Evolutionary conservation across 768 basidiomycete genomes (phyloP).

Genomic region (Lactarius hengduanensis): DNA sequence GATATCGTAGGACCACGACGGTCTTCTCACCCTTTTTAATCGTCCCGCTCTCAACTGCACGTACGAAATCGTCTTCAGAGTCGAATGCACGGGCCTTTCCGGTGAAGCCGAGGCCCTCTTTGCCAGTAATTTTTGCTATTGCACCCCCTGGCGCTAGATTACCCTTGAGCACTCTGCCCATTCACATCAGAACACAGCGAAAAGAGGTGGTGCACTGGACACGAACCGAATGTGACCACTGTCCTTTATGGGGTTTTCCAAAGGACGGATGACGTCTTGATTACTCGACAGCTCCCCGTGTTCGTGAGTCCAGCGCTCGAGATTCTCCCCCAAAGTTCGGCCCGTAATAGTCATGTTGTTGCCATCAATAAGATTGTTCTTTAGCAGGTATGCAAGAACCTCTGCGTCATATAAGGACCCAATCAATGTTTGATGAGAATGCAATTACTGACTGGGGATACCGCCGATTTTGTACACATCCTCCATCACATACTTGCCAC

Average conservation of each 20-base stretch:
- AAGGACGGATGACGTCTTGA: slow-evolving; percentile 87
- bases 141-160: slow-evolving; percentile 94
- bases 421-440: neutral
- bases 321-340: slow-evolving; percentile 85
- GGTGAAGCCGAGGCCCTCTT: slow-evolving; percentile 85
- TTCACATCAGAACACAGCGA: neutral
- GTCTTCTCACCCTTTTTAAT: slow-evolving; percentile 97
- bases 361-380: slow-evolving; percentile 87
- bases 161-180: slow-evolving; percentile 78
- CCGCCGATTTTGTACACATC: slow-evolving; percentile 95
- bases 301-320: slow-evolving; percentile 83
- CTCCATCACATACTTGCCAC: slow-evolving; percentile 98
- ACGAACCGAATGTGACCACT: slow-evolving; percentile 86
- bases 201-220: neutral
- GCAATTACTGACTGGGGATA: slow-evolving; percentile 73
- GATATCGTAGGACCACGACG: slow-evolving; percentile 90
- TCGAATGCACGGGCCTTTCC: slow-evolving; percentile 95
- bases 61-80: slow-evolving; percentile 81
- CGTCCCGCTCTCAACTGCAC: slow-evolving; percentile 82
- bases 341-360: slow-evolving; percentile 91
- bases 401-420: slow-evolving; percentile 44
- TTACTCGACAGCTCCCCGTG: slow-evolving; percentile 68
- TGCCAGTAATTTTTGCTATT: slow-evolving; percentile 96
- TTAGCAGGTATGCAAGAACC: slow-evolving; percentile 80
- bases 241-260: slow-evolving; percentile 83